Evolutionary conservation across 345 rosid species (phyloP).

Genomic region (Raphanus sativus): DNA sequence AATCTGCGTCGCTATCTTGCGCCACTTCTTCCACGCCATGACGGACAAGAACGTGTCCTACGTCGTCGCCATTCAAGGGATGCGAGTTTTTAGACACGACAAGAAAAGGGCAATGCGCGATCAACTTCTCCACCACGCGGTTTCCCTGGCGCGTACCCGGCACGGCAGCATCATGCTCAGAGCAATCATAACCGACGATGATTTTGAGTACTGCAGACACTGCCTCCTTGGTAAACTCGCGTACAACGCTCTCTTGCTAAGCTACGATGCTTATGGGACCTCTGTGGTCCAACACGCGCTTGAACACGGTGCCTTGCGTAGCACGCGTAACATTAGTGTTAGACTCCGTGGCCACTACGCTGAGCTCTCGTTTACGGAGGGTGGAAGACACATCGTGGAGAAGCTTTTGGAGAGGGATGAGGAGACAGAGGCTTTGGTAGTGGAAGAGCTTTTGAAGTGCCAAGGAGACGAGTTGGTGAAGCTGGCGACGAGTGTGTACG

Average conservation of each 20-base stretch:
- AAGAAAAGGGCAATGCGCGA: neutral
- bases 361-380: neutral
- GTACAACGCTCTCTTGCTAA: neutral
- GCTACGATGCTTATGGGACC: neutral
- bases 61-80: neutral
- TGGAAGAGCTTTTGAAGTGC: conserved; percentile 9
- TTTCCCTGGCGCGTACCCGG: neutral
- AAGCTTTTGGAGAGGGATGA: neutral
- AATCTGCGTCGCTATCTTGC: neutral
- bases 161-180: conserved; percentile 18
- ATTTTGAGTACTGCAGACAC: neutral
- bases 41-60: neutral
- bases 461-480: neutral
- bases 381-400: conserved; percentile 27
- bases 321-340: neutral
- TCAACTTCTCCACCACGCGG: neutral
- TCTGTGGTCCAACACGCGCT: neutral
- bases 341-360: conserved; percentile 5
- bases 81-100: neutral
- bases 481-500: conserved; percentile 22
- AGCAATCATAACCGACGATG: neutral
- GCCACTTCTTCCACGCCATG: neutral
- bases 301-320: neutral
- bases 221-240: neutral
- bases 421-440: neutral